A percentile compares a stretch with the other conserved stretches of the same genome.
Conservation (phyloP, 2,329 filamentous ascomycete species). For the Coniosporium tulheliwenetii region DNA sequence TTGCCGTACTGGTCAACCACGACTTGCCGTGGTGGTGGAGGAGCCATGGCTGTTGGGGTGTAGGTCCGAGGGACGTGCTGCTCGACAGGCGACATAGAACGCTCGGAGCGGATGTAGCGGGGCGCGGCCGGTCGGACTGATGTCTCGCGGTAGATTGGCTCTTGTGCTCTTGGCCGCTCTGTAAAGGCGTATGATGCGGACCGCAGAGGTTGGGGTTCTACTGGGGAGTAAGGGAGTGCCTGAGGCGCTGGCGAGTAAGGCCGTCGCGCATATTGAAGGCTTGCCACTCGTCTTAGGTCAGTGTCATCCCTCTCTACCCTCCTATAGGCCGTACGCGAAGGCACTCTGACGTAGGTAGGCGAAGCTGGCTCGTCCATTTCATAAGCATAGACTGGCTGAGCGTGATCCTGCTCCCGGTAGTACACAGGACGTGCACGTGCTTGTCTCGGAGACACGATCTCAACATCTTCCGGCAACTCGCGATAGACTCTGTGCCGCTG, state of each 20-base stretch:
- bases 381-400: conserved; percentile 24
- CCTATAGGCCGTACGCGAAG: conserved; percentile 19
- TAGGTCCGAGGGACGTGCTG: conserved; percentile 8
- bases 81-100: conserved; percentile 20
- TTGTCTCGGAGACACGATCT: conserved; percentile 21
- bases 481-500: conserved; percentile 24
- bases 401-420: conserved; percentile 16
- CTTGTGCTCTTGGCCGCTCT: conserved; percentile 18
- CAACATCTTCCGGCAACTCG: conserved; percentile 18
- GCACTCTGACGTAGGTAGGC: conserved; percentile 21
- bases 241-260: conserved; percentile 22
- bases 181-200: conserved; percentile 26
- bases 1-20: conserved; percentile 73
- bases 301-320: conserved; percentile 25
- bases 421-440: conserved; percentile 28
- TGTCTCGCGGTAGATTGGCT: conserved; percentile 17
- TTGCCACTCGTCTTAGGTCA: conserved; percentile 31
- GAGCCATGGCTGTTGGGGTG: conserved; percentile 27
- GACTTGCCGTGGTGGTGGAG: conserved; percentile 39
- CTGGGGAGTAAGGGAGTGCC: conserved; percentile 20
- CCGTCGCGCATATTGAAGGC: conserved; percentile 28
- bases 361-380: conserved; percentile 21
- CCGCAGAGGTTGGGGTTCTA: conserved; percentile 19
- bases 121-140: conserved; percentile 19
- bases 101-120: conserved; percentile 22